Conservation (phyloP, 2,329 filamentous ascomycete species). For the Immersiporthe knoxdaviesiana region DNA sequence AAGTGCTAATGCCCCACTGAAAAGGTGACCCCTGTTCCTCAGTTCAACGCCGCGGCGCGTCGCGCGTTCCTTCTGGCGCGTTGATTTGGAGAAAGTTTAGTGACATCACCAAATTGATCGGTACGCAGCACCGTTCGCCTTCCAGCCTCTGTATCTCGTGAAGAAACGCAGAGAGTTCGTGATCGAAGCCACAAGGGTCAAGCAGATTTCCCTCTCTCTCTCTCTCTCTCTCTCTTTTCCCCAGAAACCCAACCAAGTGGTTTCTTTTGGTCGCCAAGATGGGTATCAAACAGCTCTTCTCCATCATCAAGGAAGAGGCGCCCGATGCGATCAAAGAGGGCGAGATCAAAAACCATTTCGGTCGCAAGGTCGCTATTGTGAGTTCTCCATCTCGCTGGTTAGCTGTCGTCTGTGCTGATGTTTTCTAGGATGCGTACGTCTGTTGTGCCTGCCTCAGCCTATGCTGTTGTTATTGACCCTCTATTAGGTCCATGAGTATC, state of each 20-base stretch:
- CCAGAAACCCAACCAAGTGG: not conserved
- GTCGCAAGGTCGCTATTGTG: conserved; percentile 96
- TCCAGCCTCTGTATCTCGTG: not conserved
- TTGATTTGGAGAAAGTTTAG: conserved; percentile 28
- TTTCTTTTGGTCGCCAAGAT: conserved; percentile 43
- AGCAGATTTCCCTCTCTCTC: not conserved
- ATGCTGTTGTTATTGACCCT: conserved; percentile 25
- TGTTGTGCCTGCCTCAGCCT: not conserved
- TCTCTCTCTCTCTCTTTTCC: too few relatives aligned
- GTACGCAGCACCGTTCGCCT: not conserved
- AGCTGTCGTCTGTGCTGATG: conserved; percentile 21
- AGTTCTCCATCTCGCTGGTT: conserved; percentile 41
- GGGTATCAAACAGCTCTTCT: conserved; percentile 75
- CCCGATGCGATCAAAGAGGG: conserved; percentile 95
- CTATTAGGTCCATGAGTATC: conserved; percentile 86
- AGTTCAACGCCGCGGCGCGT: conserved; percentile 10
- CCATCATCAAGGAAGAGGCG: conserved; percentile 86
- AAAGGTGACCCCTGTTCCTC: not conserved
- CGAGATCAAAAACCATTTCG: conserved; percentile 99
- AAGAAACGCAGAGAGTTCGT: not conserved
- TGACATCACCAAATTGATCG: conserved; percentile 32
- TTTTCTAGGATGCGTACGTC: conserved; percentile 59
- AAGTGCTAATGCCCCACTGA: not conserved
- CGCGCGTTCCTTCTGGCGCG: conserved; percentile 26
- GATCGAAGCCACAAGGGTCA: not conserved